Evolutionary conservation across 306 rosid genomes (phyloP).

Genomic region (Argentina anserina): DNA sequence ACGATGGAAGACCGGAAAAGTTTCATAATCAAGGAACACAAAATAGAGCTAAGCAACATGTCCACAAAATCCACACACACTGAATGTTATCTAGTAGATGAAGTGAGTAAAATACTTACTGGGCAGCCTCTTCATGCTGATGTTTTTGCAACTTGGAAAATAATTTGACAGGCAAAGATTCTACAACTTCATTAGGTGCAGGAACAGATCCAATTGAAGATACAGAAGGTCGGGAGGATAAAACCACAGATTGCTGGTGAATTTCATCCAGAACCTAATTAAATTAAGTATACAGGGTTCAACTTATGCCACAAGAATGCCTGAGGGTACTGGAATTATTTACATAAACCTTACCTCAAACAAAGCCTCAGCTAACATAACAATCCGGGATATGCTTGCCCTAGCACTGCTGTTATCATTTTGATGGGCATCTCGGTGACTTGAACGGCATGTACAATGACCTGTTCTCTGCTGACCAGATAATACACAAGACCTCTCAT

Average conservation of each 20-base stretch:
- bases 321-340: slow-evolving; percentile 19
- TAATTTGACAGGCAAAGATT: slow-evolving; percentile 85
- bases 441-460: slow-evolving; percentile 71
- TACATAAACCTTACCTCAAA: slow-evolving; percentile 67
- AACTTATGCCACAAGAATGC: slow-evolving; percentile 43
- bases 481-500: slow-evolving; percentile 83
- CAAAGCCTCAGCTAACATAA: slow-evolving; percentile 96
- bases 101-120: slow-evolving; percentile 51
- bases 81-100: slow-evolving; percentile 13
- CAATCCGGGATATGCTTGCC: slow-evolving; percentile 98
- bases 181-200: slow-evolving; percentile 90
- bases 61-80: not conserved
- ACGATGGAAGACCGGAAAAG: not conserved
- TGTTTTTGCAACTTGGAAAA: slow-evolving; percentile 66
- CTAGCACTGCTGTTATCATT: slow-evolving; percentile 79
- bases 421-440: slow-evolving; percentile 46
- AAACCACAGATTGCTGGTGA: slow-evolving; percentile 99
- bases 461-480: slow-evolving; percentile 95
- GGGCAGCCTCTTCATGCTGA: slow-evolving; percentile 80
- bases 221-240: slow-evolving; percentile 88
- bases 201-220: slow-evolving; percentile 97
- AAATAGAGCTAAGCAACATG: not conserved
- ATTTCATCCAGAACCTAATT: slow-evolving; percentile 99
- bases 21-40: not conserved
- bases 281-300: slow-evolving; percentile 53